Evolutionary conservation across 106 monocot species (phyloP), one percentile per base, ranked within the genome.

Genomic region (Acorus calamus): DNA sequence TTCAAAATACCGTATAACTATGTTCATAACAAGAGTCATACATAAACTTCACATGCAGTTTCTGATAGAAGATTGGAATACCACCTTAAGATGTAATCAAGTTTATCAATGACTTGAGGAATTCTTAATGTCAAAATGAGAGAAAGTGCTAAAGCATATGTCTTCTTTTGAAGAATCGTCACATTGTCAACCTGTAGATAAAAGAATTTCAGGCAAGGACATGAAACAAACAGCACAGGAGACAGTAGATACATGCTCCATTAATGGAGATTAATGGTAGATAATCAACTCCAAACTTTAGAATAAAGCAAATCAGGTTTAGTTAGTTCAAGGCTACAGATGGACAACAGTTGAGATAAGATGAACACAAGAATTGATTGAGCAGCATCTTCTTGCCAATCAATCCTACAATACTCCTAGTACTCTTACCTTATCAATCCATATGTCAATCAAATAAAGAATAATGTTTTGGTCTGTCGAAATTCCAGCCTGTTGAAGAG

Each of bases 11-110:
- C 28, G 28, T 28, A 28, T 28, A 28, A 28, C 28, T 28, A 28
- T 0, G 28, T 28, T 28, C 28, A 28, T 1, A 28, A 28, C 28
- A 28, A 28, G 28, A 28, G 28, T 28, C 28, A 28, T 28, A 1
- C 28, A 28, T 28, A 28, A 28, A 28, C 28, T 28, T 28, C 28
- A 28, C 28, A 28, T 28, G 28, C 28, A 28, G 28, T 11, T 8
- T 49, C 60, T 44, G 4, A 10, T 53, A 28, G 3, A 51, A 47
- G 51, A 11, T 50, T 45, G 44, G 48, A 44, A 57, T 8, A 59
- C 7, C 80, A 98, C 96, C 91, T 98, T 53, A 98, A 71, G 50
- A 91, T 92, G 61, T 91, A 90, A 69, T 98, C 96, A 52, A 98
- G 85, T 72, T 81, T 87, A 73, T 98, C 91, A 10, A 98, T 78